A percentile compares a stretch with the other conserved stretches of the same genome.
Evolutionary conservation across 2,329 filamentous ascomycete species (phyloP).

Genomic region (Monosporascus ibericus): DNA sequence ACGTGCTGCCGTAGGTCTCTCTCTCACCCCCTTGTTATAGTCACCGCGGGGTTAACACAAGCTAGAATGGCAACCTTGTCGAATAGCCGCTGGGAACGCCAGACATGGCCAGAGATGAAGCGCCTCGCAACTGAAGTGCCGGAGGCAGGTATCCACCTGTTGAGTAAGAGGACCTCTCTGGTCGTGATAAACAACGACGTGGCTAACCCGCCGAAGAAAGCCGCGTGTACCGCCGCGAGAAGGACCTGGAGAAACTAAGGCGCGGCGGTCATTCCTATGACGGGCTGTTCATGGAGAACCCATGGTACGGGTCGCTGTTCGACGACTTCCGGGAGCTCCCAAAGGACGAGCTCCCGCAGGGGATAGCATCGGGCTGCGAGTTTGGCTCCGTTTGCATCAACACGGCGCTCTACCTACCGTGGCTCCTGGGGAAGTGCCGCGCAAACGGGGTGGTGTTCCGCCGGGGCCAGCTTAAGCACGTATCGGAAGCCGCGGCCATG

Average conservation of each 20-base stretch:
- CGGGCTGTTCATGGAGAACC: conserved; percentile 58
- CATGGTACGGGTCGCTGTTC: conserved; percentile 69
- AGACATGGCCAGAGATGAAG: conserved; percentile 24
- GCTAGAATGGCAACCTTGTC: conserved; percentile 21
- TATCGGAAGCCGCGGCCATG: conserved; percentile 59
- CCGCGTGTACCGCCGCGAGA: conserved; percentile 48
- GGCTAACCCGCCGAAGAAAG: conserved; percentile 30
- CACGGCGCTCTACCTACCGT: conserved; percentile 79
- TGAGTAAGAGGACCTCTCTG: conserved; percentile 15
- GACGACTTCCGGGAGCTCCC: conserved; percentile 63
- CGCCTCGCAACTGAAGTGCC: conserved; percentile 25
- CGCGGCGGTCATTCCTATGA: conserved; percentile 52
- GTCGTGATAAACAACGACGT: not conserved
- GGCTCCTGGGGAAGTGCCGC: conserved; percentile 74
- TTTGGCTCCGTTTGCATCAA: conserved; percentile 92
- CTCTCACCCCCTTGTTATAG: not conserved
- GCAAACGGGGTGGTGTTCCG: conserved; percentile 64
- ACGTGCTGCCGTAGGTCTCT: conserved; percentile 24
- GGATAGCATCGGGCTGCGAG: conserved; percentile 63
- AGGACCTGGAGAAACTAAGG: conserved; percentile 44
- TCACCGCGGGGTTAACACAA: conserved; percentile 1
- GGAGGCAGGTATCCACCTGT: conserved; percentile 27
- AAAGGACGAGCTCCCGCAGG: conserved; percentile 52
- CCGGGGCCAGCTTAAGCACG: conserved; percentile 59
- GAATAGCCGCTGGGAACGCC: conserved; percentile 24